These are phyloP conservation scores for Rhynchosporium secalis DNA, from an alignment of 2,329 filamentous ascomycete species.

Conservation along the genomic window DNA sequence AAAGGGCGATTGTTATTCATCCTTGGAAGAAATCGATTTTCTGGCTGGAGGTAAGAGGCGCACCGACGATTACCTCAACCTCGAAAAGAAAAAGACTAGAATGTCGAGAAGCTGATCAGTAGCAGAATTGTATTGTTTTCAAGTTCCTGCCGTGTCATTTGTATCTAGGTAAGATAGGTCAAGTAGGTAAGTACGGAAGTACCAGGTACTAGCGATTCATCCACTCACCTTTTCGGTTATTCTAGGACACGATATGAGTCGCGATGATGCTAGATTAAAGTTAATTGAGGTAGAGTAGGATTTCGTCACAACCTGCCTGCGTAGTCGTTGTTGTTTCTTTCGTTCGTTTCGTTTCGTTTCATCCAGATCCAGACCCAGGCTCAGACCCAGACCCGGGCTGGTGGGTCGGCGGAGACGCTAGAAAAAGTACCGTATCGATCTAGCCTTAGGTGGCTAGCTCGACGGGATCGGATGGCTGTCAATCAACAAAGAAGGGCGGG, in stretches of 20 bases:
- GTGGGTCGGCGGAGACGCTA: neutral
- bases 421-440: neutral
- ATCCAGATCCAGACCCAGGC: neutral
- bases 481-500: neutral
- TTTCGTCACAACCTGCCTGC: conserved; percentile 5
- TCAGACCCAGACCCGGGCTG: conserved; percentile 1
- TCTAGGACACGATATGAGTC: neutral
- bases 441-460: neutral
- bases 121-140: too few relatives aligned
- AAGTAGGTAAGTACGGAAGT: too few relatives aligned
- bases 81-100: too few relatives aligned
- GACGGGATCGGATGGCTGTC: neutral
- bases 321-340: neutral
- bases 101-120: too few relatives aligned
- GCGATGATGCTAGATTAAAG: neutral
- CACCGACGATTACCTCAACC: too few relatives aligned
- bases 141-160: too few relatives aligned
- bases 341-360: neutral
- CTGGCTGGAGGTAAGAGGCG: too few relatives aligned
- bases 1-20: too few relatives aligned
- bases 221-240: neutral
- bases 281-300: neutral
- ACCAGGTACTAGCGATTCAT: too few relatives aligned
- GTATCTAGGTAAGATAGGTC: too few relatives aligned
- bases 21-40: too few relatives aligned